These are phyloP conservation scores for Fusarium subglutinans DNA, from an alignment of 2,329 filamentous ascomycete genomes.

Conservation along the genomic window DNA sequence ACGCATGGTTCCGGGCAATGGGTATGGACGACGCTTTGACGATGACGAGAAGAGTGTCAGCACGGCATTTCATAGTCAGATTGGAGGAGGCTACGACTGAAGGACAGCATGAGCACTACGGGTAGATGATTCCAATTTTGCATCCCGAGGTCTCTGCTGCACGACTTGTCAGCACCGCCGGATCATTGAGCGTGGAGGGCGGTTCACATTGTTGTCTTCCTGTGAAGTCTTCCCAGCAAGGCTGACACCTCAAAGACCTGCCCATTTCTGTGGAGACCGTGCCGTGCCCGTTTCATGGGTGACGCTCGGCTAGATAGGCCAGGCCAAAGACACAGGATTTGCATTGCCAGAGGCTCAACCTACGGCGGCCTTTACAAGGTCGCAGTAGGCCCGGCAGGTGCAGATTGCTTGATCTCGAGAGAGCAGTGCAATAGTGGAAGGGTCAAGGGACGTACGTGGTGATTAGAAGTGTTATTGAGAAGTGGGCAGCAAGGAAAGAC, in stretches of 20 bases:
- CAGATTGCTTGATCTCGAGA: slow-evolving; percentile 44
- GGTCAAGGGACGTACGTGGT: slow-evolving; percentile 4
- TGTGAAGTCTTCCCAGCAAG: slow-evolving; percentile 37
- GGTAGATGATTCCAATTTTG: slow-evolving; percentile 45
- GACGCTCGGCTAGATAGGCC: slow-evolving; percentile 27
- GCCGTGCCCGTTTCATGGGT: slow-evolving; percentile 37
- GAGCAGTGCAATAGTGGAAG: slow-evolving; percentile 36
- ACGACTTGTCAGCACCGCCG: slow-evolving; percentile 31
- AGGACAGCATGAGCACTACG: slow-evolving; percentile 38
- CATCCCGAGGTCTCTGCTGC: slow-evolving; percentile 41
- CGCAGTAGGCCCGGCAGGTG: slow-evolving; percentile 38
- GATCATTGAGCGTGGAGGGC: slow-evolving; percentile 34
- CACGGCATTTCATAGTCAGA: slow-evolving; percentile 95
- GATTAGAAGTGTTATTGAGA: slow-evolving; percentile 11
- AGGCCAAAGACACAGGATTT: slow-evolving; percentile 34
- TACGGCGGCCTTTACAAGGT: slow-evolving; percentile 31
- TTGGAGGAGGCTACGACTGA: slow-evolving; percentile 72
- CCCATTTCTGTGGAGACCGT: slow-evolving; percentile 31
- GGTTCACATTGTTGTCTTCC: slow-evolving; percentile 32
- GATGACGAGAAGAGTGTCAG: slow-evolving; percentile 97
- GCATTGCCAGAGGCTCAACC: slow-evolving; percentile 33
- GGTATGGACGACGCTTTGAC: slow-evolving; percentile 78
- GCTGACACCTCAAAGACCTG: slow-evolving; percentile 30
- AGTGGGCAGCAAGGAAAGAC: slow-evolving; percentile 15
- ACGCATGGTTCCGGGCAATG: slow-evolving; percentile 72